A percentile compares a stretch with the other conserved stretches of the same genome.
Evolutionary conservation across 768 basidiomycete genomes (phyloP).

Genomic region (Boletus barrowsii): DNA sequence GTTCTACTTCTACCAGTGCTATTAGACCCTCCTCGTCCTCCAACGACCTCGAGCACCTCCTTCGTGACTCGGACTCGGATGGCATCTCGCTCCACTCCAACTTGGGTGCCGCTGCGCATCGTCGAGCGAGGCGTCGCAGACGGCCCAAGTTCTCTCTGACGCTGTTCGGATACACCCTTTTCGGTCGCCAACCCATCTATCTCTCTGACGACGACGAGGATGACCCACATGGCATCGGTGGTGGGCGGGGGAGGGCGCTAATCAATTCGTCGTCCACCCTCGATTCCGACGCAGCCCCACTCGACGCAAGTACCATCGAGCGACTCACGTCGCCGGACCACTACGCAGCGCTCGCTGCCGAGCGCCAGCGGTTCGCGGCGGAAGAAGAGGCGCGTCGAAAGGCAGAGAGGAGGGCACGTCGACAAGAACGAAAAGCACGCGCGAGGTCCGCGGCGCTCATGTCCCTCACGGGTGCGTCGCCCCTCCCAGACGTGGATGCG

Average conservation of each 20-base stretch:
- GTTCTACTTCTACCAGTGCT: constrained; percentile 14
- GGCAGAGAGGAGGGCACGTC: constrained; percentile 45
- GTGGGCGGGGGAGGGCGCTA: constrained; percentile 22
- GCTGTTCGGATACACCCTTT: constrained; percentile 65
- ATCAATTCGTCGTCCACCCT: constrained; percentile 43
- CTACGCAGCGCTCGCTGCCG: constrained; percentile 26
- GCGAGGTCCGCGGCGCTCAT: constrained; percentile 33
- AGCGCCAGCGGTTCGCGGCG: constrained; percentile 27
- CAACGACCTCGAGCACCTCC: constrained; percentile 48
- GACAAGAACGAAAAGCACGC: constrained; percentile 45
- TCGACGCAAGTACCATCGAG: constrained; percentile 57
- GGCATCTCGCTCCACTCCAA: constrained; percentile 68
- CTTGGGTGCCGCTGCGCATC: constrained; percentile 35
- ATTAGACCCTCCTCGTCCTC: constrained; percentile 12
- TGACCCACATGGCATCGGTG: constrained; percentile 5
- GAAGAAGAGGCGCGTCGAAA: constrained; percentile 43
- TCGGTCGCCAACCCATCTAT: constrained; percentile 61
- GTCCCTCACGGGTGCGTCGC: constrained; percentile 31
- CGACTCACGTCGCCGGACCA: constrained; percentile 45
- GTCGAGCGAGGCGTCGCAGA: constrained; percentile 34
- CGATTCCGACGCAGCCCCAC: constrained; percentile 68
- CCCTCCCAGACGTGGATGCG: constrained; percentile 28
- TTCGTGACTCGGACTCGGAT: constrained; percentile 52
- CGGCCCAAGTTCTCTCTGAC: constrained; percentile 41
- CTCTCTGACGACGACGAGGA: constrained; percentile 58